These are phyloP conservation scores for Mortierella claussenii DNA, from an alignment of 192 early-diverging fungal species.

Conservation along the genomic window DNA sequence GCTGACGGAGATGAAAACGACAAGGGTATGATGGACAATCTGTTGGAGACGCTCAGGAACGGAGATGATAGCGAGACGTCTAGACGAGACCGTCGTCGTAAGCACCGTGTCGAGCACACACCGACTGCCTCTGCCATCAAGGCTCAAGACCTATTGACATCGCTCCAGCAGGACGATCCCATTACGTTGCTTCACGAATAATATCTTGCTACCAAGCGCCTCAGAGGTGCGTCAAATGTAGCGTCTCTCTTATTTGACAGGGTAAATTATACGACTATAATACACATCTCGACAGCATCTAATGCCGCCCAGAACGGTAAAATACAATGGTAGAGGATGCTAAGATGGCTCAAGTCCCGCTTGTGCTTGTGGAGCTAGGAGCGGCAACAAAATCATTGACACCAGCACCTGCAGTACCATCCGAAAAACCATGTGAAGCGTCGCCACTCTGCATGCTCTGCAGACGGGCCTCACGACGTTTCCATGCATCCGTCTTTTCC, in stretches of 20 bases:
- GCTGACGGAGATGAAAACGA: slow-evolving; percentile 60
- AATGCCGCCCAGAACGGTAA: too few relatives aligned
- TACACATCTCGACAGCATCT: too few relatives aligned
- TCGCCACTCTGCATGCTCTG: too few relatives aligned
- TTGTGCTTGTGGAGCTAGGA: not conserved
- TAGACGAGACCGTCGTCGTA: slow-evolving; percentile 41
- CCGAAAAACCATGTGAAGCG: too few relatives aligned
- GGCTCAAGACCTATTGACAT: slow-evolving; percentile 43
- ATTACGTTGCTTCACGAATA: slow-evolving; percentile 41
- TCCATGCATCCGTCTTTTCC: not conserved
- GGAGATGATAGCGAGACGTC: slow-evolving; percentile 64
- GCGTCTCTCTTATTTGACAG: too few relatives aligned
- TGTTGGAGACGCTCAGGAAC: slow-evolving; percentile 78
- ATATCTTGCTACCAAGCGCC: too few relatives aligned
- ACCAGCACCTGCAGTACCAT: too few relatives aligned
- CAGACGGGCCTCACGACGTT: not conserved
- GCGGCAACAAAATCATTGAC: not conserved
- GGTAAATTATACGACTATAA: too few relatives aligned
- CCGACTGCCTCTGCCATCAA: slow-evolving; percentile 8
- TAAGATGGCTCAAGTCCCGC: not conserved
- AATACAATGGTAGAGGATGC: not conserved
- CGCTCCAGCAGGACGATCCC: slow-evolving; percentile 29
- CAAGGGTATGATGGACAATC: slow-evolving; percentile 81
- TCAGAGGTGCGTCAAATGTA: too few relatives aligned
- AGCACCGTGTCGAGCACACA: slow-evolving; percentile 22